Evolutionary conservation across 148 eudicot genomes (phyloP).

Genomic region (Pouteria glomerata): DNA sequence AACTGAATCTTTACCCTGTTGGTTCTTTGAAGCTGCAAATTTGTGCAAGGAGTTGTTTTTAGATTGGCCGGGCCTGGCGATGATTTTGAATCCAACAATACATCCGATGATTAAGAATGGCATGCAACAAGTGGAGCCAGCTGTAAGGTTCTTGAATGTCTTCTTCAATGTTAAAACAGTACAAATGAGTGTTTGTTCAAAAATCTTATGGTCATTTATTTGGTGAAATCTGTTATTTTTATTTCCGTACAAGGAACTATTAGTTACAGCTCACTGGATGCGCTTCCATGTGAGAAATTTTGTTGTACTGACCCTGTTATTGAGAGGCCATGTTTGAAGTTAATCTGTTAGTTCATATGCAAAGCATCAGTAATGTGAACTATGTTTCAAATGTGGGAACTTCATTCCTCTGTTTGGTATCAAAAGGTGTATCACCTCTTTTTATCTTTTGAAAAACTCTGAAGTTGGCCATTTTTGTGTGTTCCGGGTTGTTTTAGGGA

Average conservation of each 20-base stretch:
- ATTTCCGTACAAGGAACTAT: background rate
- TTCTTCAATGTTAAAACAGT: background rate
- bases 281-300: too few species aligned
- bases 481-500: too few species aligned
- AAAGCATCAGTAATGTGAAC: background rate
- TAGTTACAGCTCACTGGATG: background rate
- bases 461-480: too few species aligned
- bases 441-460: too few species aligned
- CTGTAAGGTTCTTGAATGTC: background rate
- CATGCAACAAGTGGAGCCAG: background rate
- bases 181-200: background rate
- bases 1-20: background rate
- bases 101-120: background rate
- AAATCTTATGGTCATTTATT: background rate
- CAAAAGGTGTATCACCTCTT: too few species aligned
- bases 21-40: background rate
- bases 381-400: background rate
- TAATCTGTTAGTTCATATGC: background rate
- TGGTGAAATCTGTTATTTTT: background rate
- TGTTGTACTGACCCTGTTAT: too few species aligned
- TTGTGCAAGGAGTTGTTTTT: background rate
- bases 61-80: background rate
- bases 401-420: too few species aligned
- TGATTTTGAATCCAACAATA: background rate
- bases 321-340: too few species aligned